Conservation (phyloP, 140 eudicot species). For the Cichorium intybus region DNA sequence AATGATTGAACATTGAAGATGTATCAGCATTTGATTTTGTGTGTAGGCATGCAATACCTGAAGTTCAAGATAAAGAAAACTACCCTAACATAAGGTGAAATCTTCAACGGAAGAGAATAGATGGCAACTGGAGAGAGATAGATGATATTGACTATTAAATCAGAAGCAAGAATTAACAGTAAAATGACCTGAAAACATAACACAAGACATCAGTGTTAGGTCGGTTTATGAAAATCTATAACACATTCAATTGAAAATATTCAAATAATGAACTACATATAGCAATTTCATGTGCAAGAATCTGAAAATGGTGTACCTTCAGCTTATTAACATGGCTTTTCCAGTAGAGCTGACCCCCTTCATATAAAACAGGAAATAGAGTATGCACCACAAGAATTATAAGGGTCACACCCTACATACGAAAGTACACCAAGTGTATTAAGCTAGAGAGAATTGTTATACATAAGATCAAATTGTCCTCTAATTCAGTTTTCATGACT, state of each 20-base stretch:
- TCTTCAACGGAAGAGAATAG: conserved; percentile 72
- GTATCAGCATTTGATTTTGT: neutral
- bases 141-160: conserved; percentile 53
- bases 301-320: conserved; percentile 48
- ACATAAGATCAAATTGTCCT: too few species aligned
- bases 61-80: conserved; percentile 65
- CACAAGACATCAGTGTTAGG: neutral
- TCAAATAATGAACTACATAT: neutral
- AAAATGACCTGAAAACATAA: conserved; percentile 54
- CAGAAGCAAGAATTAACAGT: conserved; percentile 59
- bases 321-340: conserved; percentile 58
- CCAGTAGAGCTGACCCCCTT: conserved; percentile 69
- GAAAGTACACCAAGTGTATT: too few species aligned
- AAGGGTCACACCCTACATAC: conserved; percentile 68
- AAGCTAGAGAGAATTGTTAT: too few species aligned
- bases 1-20: neutral
- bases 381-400: conserved; percentile 58
- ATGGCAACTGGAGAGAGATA: conserved; percentile 66
- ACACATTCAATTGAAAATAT: too few species aligned
- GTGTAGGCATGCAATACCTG: conserved; percentile 45
- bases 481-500: too few species aligned
- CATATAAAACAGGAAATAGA: conserved; percentile 70
- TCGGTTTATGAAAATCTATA: conserved; percentile 6
- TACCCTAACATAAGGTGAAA: conserved; percentile 86
- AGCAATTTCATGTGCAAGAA: conserved; percentile 6